Evolutionary conservation across 2,329 filamentous ascomycete genomes (phyloP), one percentile per base, ranked within the genome.

Genomic region (Microcyclospora tardicrescens): DNA sequence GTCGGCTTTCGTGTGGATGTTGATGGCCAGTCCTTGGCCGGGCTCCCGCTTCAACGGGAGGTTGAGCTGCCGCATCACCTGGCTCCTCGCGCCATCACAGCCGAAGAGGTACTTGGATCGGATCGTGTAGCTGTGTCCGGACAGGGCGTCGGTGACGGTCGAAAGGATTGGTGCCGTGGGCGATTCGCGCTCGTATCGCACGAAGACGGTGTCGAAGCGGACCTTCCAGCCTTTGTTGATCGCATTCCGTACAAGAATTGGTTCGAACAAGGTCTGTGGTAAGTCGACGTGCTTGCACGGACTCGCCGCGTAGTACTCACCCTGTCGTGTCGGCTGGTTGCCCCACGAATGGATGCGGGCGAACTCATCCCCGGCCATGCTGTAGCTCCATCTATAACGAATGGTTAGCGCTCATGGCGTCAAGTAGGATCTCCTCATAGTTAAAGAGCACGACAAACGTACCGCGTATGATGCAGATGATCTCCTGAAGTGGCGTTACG

Each of bases 91-190:
- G 12, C 66, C 75, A 51, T 79, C 75, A 33, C 68, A 71, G 2
- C 75, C 75, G 43, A 78, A 75, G 6, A 79, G 57, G 44, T 72
- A 79, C 38, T 67, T 68, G 0, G 72, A 67, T 8, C 61, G 59
- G 30, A 79, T 64, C 16, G 48, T 44, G 52, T 71, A 74, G n/a
- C 49, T 55, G 16, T 48, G 45, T 15, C 54, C 49, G 2, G 55
- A 56, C n/a, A 61, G 28, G 3, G 47, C 49, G 35, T 66, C 62
- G 29, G 52, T 47, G n/a, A 66, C 42, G 6, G 51, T 57, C 6
- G 59, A 62, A 8, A 55, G 51, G 29, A 62, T 57, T 4, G 47
- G 50, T 5, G 50, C 47, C 10, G 43, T 45, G 5, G 41, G 34
- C 16, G 35, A 31, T 4, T 47, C 41, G 19, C 48, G 43, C 10